Base-by-base conservation (phyloP, 2,329 filamentous ascomycete species). In the Cercospora sojina region DNA sequence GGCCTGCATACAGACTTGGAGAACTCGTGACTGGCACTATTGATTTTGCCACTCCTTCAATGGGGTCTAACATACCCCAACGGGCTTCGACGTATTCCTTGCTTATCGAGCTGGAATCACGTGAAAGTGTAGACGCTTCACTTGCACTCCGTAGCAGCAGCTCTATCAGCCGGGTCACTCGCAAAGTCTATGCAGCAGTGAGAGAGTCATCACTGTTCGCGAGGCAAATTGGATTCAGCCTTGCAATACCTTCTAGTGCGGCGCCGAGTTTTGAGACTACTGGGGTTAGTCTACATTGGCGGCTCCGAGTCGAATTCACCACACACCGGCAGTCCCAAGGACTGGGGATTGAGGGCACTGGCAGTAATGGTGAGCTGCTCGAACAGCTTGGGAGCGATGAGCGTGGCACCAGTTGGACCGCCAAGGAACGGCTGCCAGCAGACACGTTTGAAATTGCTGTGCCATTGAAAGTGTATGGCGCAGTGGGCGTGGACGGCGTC, bases 231-330 rank as follows among this genome's bases (percentile, higher is more conserved):
- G 87, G 91, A 6, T 97, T 98, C 74, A 89, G 85, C 8, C 91
- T 93, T 0, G 90, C 91, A 0, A 93, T 99, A 58, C 95, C 95
- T 0, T 85, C 90, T 18, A 85, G 85, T 13, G 93, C 92, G 0
- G 97, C 93, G 0, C 95, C 95, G 0, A 93, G 95, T 70, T 96
- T 99, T 72, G 86, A 96, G 56, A 99, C 95, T 0, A 96, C 88
- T 68, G 93, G 93, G 1, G 87, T 99, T 3, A 91, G 87, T 70
- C 82, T 97, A 27, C 90, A 92, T 71, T 99, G 95, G 95, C 91
- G 90, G 77, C 83, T 99, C 35, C 84, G 92, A 1, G 88, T 99
- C 65, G 93, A 98, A 79, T 99, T 99, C 79, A 93, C 97, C 27
- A 94, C 94, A 20, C 70, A 71, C 58, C 67, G 73, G 63, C 67